Evolutionary conservation across 2,329 filamentous ascomycete species (phyloP).

Genomic region (Diaporthe citrichinensis): DNA sequence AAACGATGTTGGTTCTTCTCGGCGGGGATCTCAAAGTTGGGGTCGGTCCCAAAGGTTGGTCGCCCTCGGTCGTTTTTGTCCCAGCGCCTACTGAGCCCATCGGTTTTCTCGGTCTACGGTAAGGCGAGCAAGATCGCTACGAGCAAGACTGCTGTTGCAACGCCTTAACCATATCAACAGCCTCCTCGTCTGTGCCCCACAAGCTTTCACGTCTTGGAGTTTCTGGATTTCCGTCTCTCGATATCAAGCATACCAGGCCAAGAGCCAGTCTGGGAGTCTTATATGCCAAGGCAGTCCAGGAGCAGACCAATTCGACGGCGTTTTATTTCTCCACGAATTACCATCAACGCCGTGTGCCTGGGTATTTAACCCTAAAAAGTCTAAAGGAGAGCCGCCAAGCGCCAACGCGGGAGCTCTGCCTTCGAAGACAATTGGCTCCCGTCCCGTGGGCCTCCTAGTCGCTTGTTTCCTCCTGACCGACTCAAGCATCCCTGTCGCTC

Average conservation of each 20-base stretch:
- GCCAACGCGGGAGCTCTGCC: slow-evolving; percentile 19
- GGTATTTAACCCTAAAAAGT: slow-evolving; percentile 18
- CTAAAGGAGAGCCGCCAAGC: slow-evolving; percentile 24
- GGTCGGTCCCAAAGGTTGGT: slow-evolving; percentile 9
- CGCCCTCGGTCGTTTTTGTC: slow-evolving; percentile 23
- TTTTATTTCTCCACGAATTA: slow-evolving; percentile 16
- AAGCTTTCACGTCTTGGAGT: not conserved
- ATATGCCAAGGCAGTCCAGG: slow-evolving; percentile 24
- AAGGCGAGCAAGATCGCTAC: slow-evolving; percentile 10
- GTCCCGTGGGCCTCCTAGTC: slow-evolving; percentile 5
- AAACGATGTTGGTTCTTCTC: not conserved
- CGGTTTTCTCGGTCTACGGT: slow-evolving; percentile 11
- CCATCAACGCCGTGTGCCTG: not conserved
- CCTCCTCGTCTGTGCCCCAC: not conserved
- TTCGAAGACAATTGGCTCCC: slow-evolving; percentile 23
- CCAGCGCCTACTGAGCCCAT: not conserved
- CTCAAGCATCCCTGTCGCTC: slow-evolving; percentile 4
- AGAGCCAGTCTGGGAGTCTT: slow-evolving; percentile 9
- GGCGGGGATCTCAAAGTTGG: slow-evolving; percentile 1
- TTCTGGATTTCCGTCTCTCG: not conserved
- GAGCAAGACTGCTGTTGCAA: slow-evolving; percentile 10
- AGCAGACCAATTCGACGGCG: not conserved
- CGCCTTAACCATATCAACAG: slow-evolving; percentile 7
- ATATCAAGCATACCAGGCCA: slow-evolving; percentile 1
- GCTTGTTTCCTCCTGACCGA: slow-evolving; percentile 29